Evolutionary conservation across 1,284 basidiomycete genomes (phyloP).

Genomic region (Tilletia caries): DNA sequence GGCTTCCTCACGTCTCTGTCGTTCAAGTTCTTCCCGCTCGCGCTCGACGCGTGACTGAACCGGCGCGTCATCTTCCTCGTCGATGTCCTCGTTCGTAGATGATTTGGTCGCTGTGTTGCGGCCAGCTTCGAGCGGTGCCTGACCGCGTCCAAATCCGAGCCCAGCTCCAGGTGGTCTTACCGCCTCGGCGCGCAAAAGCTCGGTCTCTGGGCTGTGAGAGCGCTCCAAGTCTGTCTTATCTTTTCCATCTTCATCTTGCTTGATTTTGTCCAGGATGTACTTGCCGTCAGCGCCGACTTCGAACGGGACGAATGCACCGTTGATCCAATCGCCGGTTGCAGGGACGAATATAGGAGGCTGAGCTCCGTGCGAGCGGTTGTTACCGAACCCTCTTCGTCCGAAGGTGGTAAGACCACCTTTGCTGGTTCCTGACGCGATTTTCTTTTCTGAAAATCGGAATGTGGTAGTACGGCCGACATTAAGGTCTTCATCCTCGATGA

Average conservation of each 20-base stretch:
- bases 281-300: background rate
- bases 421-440: background rate
- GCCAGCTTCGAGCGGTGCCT: background rate
- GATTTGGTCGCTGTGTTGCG: background rate
- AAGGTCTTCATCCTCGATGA: background rate
- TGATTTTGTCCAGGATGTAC: background rate
- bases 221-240: background rate
- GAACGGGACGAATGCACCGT: constrained; percentile 1
- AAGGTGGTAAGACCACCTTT: background rate
- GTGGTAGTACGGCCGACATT: background rate
- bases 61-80: background rate
- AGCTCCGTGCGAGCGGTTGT: background rate
- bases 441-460: background rate
- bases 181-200: background rate
- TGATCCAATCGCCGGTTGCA: constrained; percentile 11
- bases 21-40: background rate
- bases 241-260: background rate
- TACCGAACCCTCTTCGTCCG: background rate
- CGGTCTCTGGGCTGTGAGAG: background rate
- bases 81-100: background rate
- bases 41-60: background rate
- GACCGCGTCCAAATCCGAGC: background rate
- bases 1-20: background rate
- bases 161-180: background rate
- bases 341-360: constrained; percentile 2